Base-by-base conservation (phyloP, 2,329 filamentous ascomycete species). In the Cercospora zeae-maydis region DNA sequence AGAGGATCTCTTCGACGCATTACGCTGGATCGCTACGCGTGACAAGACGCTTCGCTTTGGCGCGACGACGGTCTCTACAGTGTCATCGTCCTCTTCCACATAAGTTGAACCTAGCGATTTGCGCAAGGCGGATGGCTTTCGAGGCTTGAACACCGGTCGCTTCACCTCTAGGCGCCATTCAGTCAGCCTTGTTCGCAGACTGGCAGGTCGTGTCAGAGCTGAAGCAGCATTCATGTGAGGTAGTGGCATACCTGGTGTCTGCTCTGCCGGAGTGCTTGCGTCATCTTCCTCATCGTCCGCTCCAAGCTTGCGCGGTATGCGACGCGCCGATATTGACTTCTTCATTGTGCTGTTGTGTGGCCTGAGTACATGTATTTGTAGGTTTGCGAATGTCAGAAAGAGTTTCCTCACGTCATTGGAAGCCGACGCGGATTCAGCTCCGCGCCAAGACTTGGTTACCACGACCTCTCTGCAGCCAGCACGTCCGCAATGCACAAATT, bases 261-360 rank as follows among this genome's bases (percentile, higher is more conserved):
- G 66, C 54, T 63, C 34, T 37, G 49, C 63, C n/a, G 57, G 52
- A 65, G 47, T 65, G 66, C 42, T 74, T 0, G 1, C 7, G 14
- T 33, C 47, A 63, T 62, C 73, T 39, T 87, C 88, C 3, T 90
- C 86, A 11, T 88, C 86, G 49, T 91, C 89, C 45, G 86, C 81
- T 52, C 86, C 88, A 69, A 96, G 90, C 72, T 92, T 89, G 68
- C 90, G 88, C 52, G 90, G 87, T 70, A 95, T 92, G 67, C 85
- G 81, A 59, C 83, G 79, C 64, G 80, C 80, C 45, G 79, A 80
- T 67, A 85, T 83, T 8, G 81, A 78, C 66, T 84, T 81, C 64
- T 82, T 85, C 85, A 88, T 87, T n/a, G 8, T 58, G 30, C 36
- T 42, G 33, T 36, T 58, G 39, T 39, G 21, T 21, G 3, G 19